Evolutionary conservation across 208 protist genomes (phyloP).

Genomic region (Wallacemonas sp.): DNA sequence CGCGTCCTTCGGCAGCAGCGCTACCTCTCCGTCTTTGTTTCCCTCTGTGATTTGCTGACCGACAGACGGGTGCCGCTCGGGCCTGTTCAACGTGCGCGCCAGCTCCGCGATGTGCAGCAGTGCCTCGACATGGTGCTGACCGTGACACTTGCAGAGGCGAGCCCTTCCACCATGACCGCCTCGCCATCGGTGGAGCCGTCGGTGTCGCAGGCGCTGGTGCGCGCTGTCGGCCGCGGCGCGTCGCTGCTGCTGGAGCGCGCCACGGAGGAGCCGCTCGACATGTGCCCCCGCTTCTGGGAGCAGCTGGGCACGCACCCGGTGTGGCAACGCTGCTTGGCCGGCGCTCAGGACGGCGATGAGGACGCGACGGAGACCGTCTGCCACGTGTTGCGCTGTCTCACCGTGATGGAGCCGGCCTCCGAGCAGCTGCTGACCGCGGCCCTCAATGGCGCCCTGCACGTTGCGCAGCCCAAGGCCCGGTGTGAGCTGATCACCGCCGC

Average conservation of each 20-base stretch:
- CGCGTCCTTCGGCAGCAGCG: constrained; percentile 23
- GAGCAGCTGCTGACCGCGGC: constrained; percentile 44
- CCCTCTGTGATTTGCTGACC: constrained; percentile 52
- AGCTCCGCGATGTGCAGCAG: constrained; percentile 55
- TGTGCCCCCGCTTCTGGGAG: constrained; percentile 54
- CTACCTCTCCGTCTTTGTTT: constrained; percentile 37
- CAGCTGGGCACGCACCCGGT: constrained; percentile 42
- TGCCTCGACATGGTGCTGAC: constrained; percentile 39
- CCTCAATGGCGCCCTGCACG: constrained; percentile 33
- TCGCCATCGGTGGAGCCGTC: constrained; percentile 24
- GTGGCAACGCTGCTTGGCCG: constrained; percentile 43
- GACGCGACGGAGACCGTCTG: constrained; percentile 36
- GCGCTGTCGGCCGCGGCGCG: constrained; percentile 37
- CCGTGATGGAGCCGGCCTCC: constrained; percentile 38
- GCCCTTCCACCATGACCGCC: not conserved
- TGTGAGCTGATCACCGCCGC: constrained; percentile 52
- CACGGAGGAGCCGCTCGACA: constrained; percentile 54
- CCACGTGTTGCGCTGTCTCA: constrained; percentile 57
- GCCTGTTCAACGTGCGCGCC: constrained; percentile 56
- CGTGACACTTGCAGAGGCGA: constrained; percentile 13
- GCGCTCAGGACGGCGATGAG: not conserved
- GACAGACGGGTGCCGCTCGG: constrained; percentile 62
- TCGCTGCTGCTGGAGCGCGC: constrained; percentile 53
- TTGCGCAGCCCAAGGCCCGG: not conserved
- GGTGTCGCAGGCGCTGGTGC: constrained; percentile 24